phyloP scores from a whole-genome alignment of 371 early-diverging fungal species.

The Mortierella sp. region DNA sequence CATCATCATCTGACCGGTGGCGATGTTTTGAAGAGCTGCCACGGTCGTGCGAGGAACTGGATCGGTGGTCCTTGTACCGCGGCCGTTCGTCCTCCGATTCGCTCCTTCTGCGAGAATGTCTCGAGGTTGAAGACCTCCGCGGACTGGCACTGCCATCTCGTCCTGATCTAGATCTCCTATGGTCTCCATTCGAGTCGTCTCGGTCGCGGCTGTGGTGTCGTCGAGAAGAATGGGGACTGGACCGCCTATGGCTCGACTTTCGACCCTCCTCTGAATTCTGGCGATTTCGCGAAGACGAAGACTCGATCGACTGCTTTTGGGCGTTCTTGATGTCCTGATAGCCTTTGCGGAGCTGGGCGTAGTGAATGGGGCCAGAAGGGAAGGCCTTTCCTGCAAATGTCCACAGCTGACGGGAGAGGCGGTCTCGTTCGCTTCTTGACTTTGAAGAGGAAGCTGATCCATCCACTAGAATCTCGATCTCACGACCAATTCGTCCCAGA shows the following conservation, averaged over 20 bases:
- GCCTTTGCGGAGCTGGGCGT: conserved; percentile 48
- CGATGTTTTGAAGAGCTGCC: conserved; percentile 40
- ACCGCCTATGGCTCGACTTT: conserved; percentile 31
- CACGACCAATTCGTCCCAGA: conserved; percentile 47
- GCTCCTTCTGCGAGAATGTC: conserved; percentile 37
- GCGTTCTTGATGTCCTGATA: conserved; percentile 53
- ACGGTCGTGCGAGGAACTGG: conserved; percentile 43
- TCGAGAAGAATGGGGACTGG: conserved; percentile 37
- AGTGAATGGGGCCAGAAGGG: conserved; percentile 54
- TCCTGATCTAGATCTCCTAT: conserved; percentile 39
- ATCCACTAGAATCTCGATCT: conserved; percentile 49
- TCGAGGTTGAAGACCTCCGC: conserved; percentile 27
- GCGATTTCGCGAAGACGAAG: conserved; percentile 17
- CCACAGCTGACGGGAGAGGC: conserved; percentile 53
- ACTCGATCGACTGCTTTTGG: conserved; percentile 22
- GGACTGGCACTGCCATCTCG: conserved; percentile 46
- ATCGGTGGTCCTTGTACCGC: conserved; percentile 50
- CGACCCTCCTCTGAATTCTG: conserved; percentile 33
- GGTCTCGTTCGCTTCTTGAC: conserved; percentile 46
- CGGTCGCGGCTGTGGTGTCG: conserved; percentile 40
- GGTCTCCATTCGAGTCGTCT: conserved; percentile 31
- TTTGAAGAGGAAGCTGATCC: conserved; percentile 31
- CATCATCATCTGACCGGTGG: conserved; percentile 52
- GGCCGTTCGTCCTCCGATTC: conserved; percentile 48
- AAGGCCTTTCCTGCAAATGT: conserved; percentile 55